phyloP scores from a whole-genome alignment of 352 stramenopile species.

The Phytophthora idaei region DNA sequence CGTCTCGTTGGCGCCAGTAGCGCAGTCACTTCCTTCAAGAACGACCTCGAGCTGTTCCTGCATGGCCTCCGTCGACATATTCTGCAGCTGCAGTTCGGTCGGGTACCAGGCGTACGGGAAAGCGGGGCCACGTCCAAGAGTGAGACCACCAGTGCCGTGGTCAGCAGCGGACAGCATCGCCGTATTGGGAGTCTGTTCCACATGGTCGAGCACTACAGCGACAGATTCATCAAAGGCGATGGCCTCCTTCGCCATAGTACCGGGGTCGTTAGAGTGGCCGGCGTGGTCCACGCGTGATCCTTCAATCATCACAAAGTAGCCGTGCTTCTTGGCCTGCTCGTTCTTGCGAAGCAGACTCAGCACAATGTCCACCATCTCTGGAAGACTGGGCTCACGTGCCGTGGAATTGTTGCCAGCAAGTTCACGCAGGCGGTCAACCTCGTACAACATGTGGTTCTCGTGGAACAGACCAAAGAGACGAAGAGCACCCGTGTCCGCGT shows the following conservation, averaged over 20 bases:
- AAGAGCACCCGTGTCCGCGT: conserved; percentile 53
- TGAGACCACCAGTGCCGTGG: conserved; percentile 71
- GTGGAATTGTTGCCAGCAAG: conserved; percentile 40
- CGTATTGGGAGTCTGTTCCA: conserved; percentile 55
- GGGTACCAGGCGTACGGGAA: conserved; percentile 60
- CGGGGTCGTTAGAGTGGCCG: conserved; percentile 69
- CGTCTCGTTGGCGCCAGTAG: conserved; percentile 37
- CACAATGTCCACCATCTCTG: conserved; percentile 70
- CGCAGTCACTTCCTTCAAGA: conserved; percentile 43
- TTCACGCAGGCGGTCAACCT: conserved; percentile 60
- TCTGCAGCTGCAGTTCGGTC: conserved; percentile 51
- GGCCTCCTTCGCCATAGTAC: conserved; percentile 69
- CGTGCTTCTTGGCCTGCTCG: conserved; percentile 69
- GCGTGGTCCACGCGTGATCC: conserved; percentile 75
- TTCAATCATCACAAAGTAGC: conserved; percentile 82
- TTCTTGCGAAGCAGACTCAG: conserved; percentile 72
- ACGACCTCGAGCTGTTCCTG: conserved; percentile 39
- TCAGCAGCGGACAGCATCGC: conserved; percentile 63
- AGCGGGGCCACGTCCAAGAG: conserved; percentile 42
- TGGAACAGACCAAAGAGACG: conserved; percentile 67
- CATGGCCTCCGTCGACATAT: conserved; percentile 71
- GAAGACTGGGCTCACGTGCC: conserved; percentile 56
- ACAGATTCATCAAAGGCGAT: conserved; percentile 76
- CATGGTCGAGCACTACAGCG: conserved; percentile 63
- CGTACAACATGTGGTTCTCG: conserved; percentile 71